Conservation (phyloP, 768 basidiomycete genomes). For the Crepidotus variabilis region DNA sequence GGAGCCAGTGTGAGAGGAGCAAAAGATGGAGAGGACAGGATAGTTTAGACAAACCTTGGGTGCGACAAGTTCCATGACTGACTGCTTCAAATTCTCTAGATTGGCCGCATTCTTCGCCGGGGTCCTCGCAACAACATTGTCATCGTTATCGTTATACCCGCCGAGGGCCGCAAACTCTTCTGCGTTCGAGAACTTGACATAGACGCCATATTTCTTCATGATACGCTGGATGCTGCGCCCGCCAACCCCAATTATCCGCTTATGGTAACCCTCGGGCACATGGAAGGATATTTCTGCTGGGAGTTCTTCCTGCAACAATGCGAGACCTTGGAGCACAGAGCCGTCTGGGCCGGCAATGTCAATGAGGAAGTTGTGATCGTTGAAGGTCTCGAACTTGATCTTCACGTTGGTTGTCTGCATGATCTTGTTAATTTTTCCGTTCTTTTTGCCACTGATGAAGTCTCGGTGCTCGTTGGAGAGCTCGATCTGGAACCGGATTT, state of each 20-base stretch:
- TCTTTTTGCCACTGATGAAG: constrained; percentile 99
- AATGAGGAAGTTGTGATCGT: constrained; percentile 92
- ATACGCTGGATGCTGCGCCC: constrained; percentile 98
- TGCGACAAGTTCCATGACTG: constrained; percentile 96
- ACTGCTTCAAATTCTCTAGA: constrained; percentile 90
- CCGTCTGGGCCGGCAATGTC: constrained; percentile 83
- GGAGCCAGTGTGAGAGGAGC: not conserved
- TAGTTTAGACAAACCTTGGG: constrained; percentile 65
- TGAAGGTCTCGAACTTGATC: constrained; percentile 99
- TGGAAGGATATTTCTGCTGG: constrained; percentile 99
- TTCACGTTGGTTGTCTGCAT: constrained; percentile 97
- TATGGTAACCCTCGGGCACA: constrained; percentile 97
- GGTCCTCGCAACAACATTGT: constrained; percentile 97
- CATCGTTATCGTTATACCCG: constrained; percentile 95
- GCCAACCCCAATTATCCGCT: constrained; percentile 97
- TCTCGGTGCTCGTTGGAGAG: constrained; percentile 97
- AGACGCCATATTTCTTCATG: constrained; percentile 99
- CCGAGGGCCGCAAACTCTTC: constrained; percentile 95
- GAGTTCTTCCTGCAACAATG: constrained; percentile 92
- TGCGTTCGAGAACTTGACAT: constrained; percentile 98
- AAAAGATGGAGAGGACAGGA: not conserved
- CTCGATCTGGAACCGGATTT: constrained; percentile 98
- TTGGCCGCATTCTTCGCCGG: constrained; percentile 97
- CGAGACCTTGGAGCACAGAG: constrained; percentile 84
- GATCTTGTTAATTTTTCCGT: constrained; percentile 99